phyloP scores from a whole-genome alignment of 495 filamentous ascomycete species.

The Chaetomium cochliodes region DNA sequence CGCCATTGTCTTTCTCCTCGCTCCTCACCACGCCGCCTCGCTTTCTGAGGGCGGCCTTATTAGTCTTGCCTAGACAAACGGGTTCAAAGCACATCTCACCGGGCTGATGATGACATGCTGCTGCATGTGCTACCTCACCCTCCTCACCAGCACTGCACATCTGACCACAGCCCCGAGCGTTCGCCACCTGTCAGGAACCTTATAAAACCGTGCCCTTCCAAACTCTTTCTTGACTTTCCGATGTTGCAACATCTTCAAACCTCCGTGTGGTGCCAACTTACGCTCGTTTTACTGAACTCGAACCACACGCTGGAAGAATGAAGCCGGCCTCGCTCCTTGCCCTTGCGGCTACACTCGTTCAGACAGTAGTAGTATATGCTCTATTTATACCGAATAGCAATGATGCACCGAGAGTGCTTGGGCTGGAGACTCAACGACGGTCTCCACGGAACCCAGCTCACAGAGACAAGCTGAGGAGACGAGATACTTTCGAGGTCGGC shows the following conservation, averaged over 20 bases:
- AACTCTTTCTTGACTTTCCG: not conserved
- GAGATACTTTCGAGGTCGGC: slow-evolving; percentile 40
- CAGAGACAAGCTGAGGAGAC: slow-evolving; percentile 48
- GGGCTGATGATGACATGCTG: not conserved
- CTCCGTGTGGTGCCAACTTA: not conserved
- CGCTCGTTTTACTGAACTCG: slow-evolving; percentile 2
- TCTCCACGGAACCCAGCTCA: slow-evolving; percentile 40
- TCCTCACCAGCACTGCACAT: not conserved
- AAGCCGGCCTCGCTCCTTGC: slow-evolving; percentile 26
- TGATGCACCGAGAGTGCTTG: slow-evolving; percentile 46
- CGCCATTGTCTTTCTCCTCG: not conserved
- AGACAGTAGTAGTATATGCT: slow-evolving; percentile 12
- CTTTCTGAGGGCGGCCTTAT: not conserved
- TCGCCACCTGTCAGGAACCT: not conserved
- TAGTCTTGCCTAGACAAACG: not conserved
- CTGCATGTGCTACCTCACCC: not conserved
- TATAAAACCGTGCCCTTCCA: not conserved
- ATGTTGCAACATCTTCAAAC: not conserved
- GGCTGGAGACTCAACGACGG: slow-evolving; percentile 48
- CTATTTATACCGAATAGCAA: slow-evolving; percentile 24
- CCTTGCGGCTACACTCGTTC: slow-evolving; percentile 28
- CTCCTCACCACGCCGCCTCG: not conserved
- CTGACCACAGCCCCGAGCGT: slow-evolving; percentile 4
- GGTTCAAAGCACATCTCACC: not conserved
- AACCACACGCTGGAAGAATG: slow-evolving; percentile 14